Evolutionary conservation across 1,139 yeast genomes (phyloP).

Genomic region (Wickerhamiella infanticola): DNA sequence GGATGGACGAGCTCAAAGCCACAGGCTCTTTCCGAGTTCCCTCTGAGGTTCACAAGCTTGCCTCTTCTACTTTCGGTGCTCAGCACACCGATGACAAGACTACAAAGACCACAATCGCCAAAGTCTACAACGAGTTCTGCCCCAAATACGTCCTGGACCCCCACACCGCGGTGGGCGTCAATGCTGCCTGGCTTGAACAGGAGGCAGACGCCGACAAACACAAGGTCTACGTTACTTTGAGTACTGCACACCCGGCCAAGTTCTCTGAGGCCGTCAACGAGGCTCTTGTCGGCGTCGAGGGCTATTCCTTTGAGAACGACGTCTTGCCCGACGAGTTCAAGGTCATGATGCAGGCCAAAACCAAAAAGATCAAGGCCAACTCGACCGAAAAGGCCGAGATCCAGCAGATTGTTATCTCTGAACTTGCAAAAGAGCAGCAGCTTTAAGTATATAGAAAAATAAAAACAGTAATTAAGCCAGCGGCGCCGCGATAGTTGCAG

Average conservation of each 20-base stretch:
- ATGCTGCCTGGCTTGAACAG: slow-evolving; percentile 52
- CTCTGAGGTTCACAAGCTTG: slow-evolving; percentile 44
- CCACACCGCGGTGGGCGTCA: slow-evolving; percentile 89
- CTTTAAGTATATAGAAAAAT: neutral
- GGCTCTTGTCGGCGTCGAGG: slow-evolving; percentile 49
- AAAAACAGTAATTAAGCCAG: slow-evolving; percentile 20
- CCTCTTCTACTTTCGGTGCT: slow-evolving; percentile 56
- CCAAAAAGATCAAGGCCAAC: slow-evolving; percentile 63
- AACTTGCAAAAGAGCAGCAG: slow-evolving; percentile 36
- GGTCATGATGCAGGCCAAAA: slow-evolving; percentile 51
- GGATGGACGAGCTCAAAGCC: slow-evolving; percentile 70
- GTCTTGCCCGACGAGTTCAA: slow-evolving; percentile 83
- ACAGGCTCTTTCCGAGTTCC: slow-evolving; percentile 67
- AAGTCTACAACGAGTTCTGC: slow-evolving; percentile 42
- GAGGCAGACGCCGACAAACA: slow-evolving; percentile 29
- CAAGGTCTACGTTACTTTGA: slow-evolving; percentile 51
- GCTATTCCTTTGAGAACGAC: slow-evolving; percentile 71
- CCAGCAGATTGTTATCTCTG: slow-evolving; percentile 58
- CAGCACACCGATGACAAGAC: slow-evolving; percentile 66
- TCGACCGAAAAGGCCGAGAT: slow-evolving; percentile 58
- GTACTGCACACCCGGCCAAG: slow-evolving; percentile 98
- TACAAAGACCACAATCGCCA: slow-evolving; percentile 61
- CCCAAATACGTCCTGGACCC: slow-evolving; percentile 84
- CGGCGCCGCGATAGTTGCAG: slow-evolving; percentile 73
- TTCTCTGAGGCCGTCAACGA: slow-evolving; percentile 88